These are phyloP conservation scores for Candida nemodendra DNA, from an alignment of 805 yeast genomes.

Conservation along the genomic window DNA sequence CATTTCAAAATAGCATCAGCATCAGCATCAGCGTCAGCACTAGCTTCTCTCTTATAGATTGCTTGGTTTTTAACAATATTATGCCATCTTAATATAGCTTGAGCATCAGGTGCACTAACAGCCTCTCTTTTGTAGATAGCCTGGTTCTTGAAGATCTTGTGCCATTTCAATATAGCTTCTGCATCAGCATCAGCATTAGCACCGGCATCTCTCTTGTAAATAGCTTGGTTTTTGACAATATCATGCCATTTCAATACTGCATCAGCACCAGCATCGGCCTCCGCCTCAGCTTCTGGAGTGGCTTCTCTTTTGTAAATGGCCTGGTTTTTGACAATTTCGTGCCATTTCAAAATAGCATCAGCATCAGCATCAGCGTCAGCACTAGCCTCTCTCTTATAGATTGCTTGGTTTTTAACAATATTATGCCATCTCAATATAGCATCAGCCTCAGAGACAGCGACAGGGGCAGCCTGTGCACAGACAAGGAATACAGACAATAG, in stretches of 20 bases:
- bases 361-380: slow-evolving; percentile 20
- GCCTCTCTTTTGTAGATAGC: slow-evolving; percentile 16
- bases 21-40: slow-evolving; percentile 15
- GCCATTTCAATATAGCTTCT: slow-evolving; percentile 16
- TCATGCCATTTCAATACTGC: slow-evolving; percentile 15
- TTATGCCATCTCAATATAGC: slow-evolving; percentile 15
- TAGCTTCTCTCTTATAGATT: slow-evolving; percentile 19
- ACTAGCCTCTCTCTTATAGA: slow-evolving; percentile 19
- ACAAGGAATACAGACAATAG: slow-evolving; percentile 5
- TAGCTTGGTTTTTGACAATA: slow-evolving; percentile 5
- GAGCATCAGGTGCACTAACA: slow-evolving; percentile 14
- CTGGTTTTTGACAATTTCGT: slow-evolving; percentile 9
- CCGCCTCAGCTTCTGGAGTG: slow-evolving; percentile 32
- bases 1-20: slow-evolving; percentile 9
- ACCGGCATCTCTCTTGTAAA: slow-evolving; percentile 13
- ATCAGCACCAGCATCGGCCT: slow-evolving; percentile 28
- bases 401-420: slow-evolving; percentile 7
- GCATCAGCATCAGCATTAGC: slow-evolving; percentile 8
- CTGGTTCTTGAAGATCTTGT: slow-evolving; percentile 6
- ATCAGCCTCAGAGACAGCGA: slow-evolving; percentile 27
- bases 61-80: slow-evolving; percentile 9
- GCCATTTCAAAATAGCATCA: slow-evolving; percentile 16
- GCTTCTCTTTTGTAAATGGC: slow-evolving; percentile 30
- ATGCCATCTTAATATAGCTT: slow-evolving; percentile 14
- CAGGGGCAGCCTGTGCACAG: slow-evolving; percentile 18